A percentile compares a stretch with the other conserved stretches of the same genome.
These are phyloP conservation scores for Saturnispora hagleri DNA, from an alignment of 805 yeast species.

Conservation along the genomic window DNA sequence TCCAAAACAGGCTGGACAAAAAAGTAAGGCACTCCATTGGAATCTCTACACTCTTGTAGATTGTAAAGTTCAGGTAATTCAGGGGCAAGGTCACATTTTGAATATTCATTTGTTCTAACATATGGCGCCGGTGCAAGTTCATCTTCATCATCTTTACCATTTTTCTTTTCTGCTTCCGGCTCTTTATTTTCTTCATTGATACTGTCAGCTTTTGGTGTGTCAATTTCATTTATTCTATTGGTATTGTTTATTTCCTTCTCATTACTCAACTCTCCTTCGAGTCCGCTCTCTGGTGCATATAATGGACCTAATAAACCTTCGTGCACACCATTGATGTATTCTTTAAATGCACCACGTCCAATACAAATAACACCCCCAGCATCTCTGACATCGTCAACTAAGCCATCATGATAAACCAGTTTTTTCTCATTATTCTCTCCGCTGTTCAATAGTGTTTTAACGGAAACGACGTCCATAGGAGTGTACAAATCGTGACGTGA, in stretches of 20 bases:
- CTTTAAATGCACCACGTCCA: slow-evolving; percentile 95
- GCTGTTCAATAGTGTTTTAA: slow-evolving; percentile 28
- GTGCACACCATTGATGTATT: slow-evolving; percentile 81
- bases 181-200: slow-evolving; percentile 18
- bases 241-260: slow-evolving; percentile 30
- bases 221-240: slow-evolving; percentile 11
- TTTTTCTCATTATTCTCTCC: slow-evolving; percentile 5
- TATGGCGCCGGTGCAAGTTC: slow-evolving; percentile 41
- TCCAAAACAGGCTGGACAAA: slow-evolving; percentile 74
- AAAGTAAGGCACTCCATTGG: slow-evolving; percentile 42
- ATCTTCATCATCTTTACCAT: slow-evolving; percentile 20
- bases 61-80: slow-evolving; percentile 32
- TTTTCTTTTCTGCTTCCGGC: slow-evolving; percentile 17
- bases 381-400: slow-evolving; percentile 32
- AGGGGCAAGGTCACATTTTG: slow-evolving; percentile 45
- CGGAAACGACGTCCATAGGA: slow-evolving; percentile 46
- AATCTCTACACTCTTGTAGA: slow-evolving; percentile 25
- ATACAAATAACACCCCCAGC: slow-evolving; percentile 86
- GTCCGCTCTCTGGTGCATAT: slow-evolving; percentile 29
- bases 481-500: slow-evolving; percentile 31
- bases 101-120: slow-evolving; percentile 50
- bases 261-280: slow-evolving; percentile 6
- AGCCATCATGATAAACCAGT: slow-evolving; percentile 36
- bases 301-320: slow-evolving; percentile 94
- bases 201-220: slow-evolving; percentile 27